A percentile compares a stretch with the other conserved stretches of the same genome.
Evolutionary conservation across 805 yeast species (phyloP).

Genomic region (Candida corydali): DNA sequence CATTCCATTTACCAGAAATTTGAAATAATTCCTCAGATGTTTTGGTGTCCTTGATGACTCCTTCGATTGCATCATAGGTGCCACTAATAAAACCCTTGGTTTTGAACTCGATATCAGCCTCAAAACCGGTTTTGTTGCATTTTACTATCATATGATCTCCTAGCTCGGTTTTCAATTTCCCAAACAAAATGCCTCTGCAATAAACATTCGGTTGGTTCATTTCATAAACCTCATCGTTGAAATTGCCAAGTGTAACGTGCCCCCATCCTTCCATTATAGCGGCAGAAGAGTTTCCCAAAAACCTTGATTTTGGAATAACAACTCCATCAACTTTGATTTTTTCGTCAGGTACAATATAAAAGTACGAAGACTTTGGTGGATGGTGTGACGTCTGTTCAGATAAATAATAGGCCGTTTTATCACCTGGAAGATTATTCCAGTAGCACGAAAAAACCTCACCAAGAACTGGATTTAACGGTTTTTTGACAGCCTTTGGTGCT

Average conservation of each 20-base stretch:
- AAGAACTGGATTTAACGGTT: conserved; percentile 90
- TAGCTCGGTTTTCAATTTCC: conserved; percentile 81
- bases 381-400: conserved; percentile 97
- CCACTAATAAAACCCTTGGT: conserved; percentile 94
- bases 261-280: conserved; percentile 95
- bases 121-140: conserved; percentile 53
- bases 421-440: conserved; percentile 80
- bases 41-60: conserved; percentile 49
- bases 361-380: conserved; percentile 96
- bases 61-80: conserved; percentile 84
- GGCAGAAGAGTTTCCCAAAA: conserved; percentile 94
- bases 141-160: conserved; percentile 87
- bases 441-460: conserved; percentile 90
- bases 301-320: conserved; percentile 80
- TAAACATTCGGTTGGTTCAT: conserved; percentile 95
- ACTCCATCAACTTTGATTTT: conserved; percentile 86
- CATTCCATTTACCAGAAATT: conserved; percentile 92
- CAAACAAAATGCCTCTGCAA: conserved; percentile 89
- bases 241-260: conserved; percentile 62
- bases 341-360: conserved; percentile 77
- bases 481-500: conserved; percentile 97
- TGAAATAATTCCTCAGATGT: conserved; percentile 53
- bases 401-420: conserved; percentile 69
- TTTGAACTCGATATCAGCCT: conserved; percentile 87
- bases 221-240: conserved; percentile 65